Evolutionary conservation across 495 filamentous ascomycete genomes (phyloP).

Genomic region (Aspergillus indologenus): DNA sequence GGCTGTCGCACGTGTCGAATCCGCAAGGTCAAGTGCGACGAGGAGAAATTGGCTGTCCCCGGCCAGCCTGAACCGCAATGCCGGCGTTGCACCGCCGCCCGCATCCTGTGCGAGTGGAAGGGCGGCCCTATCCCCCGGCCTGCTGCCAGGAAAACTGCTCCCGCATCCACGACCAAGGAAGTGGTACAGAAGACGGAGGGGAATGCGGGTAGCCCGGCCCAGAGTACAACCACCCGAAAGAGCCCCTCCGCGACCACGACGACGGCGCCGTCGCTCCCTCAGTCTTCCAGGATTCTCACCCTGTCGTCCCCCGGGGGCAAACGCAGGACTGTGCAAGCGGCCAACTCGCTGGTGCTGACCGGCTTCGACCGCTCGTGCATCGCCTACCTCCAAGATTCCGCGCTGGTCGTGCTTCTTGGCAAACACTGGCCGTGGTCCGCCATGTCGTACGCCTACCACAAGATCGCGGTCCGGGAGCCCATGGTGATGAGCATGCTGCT

Average conservation of each 20-base stretch:
- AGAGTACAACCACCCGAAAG: background rate
- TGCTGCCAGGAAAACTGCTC: conserved; percentile 7
- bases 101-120: conserved; percentile 32
- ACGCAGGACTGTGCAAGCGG: conserved; percentile 20
- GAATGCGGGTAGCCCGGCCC: background rate
- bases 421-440: conserved; percentile 39
- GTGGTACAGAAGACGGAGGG: conserved; percentile 10
- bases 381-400: conserved; percentile 29
- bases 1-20: conserved; percentile 37
- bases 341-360: conserved; percentile 30
- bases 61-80: conserved; percentile 33
- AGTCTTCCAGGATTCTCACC: background rate
- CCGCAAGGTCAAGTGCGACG: conserved; percentile 37
- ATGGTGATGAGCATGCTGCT: conserved; percentile 40
- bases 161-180: conserved; percentile 1
- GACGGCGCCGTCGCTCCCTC: background rate
- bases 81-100: conserved; percentile 26
- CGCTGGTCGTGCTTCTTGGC: conserved; percentile 30
- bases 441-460: conserved; percentile 32
- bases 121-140: conserved; percentile 28
- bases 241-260: background rate
- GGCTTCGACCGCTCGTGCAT: conserved; percentile 29
- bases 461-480: conserved; percentile 29
- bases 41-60: conserved; percentile 26
- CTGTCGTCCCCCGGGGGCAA: conserved; percentile 12